Percentiles rank a stretch among this genome's conserved stretches.
phyloP scores from a whole-genome alignment of 2,329 filamentous ascomycete species.

The Diaporthe batatas region DNA sequence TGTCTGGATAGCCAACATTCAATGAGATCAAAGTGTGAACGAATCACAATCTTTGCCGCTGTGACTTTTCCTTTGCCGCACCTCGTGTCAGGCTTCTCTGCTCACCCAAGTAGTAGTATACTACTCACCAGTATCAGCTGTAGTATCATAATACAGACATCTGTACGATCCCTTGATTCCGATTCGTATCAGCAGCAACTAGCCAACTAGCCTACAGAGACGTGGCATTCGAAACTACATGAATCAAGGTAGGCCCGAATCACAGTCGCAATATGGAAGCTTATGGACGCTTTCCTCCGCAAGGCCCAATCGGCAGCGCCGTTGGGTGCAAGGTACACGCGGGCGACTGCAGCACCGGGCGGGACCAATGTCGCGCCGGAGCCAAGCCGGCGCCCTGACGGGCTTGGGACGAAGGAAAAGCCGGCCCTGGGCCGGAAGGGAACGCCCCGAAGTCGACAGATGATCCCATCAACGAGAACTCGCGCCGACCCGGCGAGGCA shows the following conservation, averaged over 20 bases:
- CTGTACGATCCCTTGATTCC: too few relatives aligned
- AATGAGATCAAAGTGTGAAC: not conserved
- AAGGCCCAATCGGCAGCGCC: not conserved
- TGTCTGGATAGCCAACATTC: not conserved
- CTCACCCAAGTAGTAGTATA: too few relatives aligned
- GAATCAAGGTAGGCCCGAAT: not conserved
- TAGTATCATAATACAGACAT: not conserved
- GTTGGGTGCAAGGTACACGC: not conserved
- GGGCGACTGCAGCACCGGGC: not conserved
- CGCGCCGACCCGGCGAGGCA: not conserved
- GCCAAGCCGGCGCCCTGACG: conserved; percentile 16
- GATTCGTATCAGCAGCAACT: not conserved
- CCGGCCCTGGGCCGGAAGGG: conserved; percentile 10
- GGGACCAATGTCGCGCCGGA: conserved; percentile 6
- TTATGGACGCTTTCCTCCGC: conserved; percentile 6
- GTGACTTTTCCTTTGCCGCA: too few relatives aligned
- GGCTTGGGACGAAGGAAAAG: conserved; percentile 1
- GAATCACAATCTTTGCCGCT: not conserved
- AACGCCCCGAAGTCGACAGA: not conserved
- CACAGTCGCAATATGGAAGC: not conserved
- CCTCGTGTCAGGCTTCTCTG: not conserved
- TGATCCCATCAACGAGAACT: not conserved
- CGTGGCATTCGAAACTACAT: not conserved
- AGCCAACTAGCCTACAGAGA: not conserved
- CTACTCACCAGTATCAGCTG: not conserved